phyloP scores from a whole-genome alignment of 495 filamentous ascomycete species.

The Elasticomyces elasticus region DNA sequence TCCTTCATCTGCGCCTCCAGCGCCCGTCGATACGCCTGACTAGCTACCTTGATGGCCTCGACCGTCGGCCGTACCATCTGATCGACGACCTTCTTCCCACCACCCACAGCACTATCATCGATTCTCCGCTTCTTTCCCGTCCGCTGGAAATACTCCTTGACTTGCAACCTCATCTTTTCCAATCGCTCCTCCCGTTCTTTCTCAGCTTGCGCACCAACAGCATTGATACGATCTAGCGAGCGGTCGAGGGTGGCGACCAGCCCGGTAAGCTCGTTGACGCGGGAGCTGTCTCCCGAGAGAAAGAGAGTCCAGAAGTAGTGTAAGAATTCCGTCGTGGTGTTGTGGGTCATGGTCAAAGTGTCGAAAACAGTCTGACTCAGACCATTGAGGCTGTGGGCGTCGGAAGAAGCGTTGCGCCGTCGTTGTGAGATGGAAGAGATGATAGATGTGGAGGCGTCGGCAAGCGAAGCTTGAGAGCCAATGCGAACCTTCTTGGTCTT shows the following conservation, averaged over 20 bases:
- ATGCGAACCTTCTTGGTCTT: slow-evolving; percentile 34
- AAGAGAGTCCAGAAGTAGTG: slow-evolving; percentile 91
- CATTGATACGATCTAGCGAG: slow-evolving; percentile 67
- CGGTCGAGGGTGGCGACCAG: slow-evolving; percentile 67
- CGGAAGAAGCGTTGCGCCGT: slow-evolving; percentile 39
- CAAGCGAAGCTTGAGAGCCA: slow-evolving; percentile 46
- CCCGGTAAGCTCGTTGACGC: slow-evolving; percentile 63
- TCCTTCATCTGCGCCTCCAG: slow-evolving; percentile 48
- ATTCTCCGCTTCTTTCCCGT: slow-evolving; percentile 61
- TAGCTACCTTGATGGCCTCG: slow-evolving; percentile 54
- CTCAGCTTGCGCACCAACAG: slow-evolving; percentile 73
- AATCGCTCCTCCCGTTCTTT: slow-evolving; percentile 51
- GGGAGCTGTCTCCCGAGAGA: slow-evolving; percentile 67
- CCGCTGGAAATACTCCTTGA: slow-evolving; percentile 52
- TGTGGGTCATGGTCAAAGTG: slow-evolving; percentile 71
- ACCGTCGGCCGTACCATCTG: slow-evolving; percentile 64
- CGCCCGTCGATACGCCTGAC: slow-evolving; percentile 52
- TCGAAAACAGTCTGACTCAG: slow-evolving; percentile 59
- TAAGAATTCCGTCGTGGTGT: slow-evolving; percentile 88
- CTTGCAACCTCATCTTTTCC: slow-evolving; percentile 53
- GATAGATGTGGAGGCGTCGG: slow-evolving; percentile 48
- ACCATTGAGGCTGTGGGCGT: slow-evolving; percentile 29
- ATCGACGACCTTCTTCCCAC: slow-evolving; percentile 66
- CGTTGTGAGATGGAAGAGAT: slow-evolving; percentile 45
- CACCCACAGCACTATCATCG: slow-evolving; percentile 54